phyloP scores from a whole-genome alignment of 306 rosid species.

The Acacia crassicarpa region DNA sequence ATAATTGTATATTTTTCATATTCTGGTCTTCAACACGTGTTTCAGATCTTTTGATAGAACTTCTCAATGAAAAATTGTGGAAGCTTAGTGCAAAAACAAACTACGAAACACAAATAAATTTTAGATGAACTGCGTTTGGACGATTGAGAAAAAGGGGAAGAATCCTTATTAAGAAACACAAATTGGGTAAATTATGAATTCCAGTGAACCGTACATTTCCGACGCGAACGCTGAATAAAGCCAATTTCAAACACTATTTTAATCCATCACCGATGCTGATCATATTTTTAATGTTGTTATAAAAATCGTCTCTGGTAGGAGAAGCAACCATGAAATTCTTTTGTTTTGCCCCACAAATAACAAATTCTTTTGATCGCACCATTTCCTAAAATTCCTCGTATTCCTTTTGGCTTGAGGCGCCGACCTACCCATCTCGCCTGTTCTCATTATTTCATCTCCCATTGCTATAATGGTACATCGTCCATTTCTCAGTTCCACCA shows the following conservation, averaged over 20 bases:
- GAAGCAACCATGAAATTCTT: slow-evolving; percentile 21
- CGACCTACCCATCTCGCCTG: background rate
- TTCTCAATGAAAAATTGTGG: background rate
- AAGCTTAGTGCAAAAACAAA: background rate
- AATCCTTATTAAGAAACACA: background rate
- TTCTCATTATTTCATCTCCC: background rate
- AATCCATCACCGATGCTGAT: background rate
- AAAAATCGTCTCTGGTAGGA: background rate
- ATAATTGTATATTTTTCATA: background rate
- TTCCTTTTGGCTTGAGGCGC: background rate
- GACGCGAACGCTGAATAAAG: background rate
- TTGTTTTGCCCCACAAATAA: background rate
- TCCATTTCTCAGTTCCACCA: background rate
- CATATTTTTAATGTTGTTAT: background rate
- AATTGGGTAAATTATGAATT: background rate
- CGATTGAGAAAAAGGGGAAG: background rate
- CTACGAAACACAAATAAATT: background rate
- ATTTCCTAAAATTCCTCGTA: background rate
- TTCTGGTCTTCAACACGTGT: background rate
- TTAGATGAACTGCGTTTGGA: background rate
- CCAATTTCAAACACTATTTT: background rate
- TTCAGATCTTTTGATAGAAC: background rate
- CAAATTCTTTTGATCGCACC: background rate
- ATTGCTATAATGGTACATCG: slow-evolving; percentile 26
- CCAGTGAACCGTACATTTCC: background rate